Evolutionary conservation across 352 stramenopile genomes (phyloP), one percentile per base, ranked within the genome.

Genomic region (Pythium phragmiticola): DNA sequence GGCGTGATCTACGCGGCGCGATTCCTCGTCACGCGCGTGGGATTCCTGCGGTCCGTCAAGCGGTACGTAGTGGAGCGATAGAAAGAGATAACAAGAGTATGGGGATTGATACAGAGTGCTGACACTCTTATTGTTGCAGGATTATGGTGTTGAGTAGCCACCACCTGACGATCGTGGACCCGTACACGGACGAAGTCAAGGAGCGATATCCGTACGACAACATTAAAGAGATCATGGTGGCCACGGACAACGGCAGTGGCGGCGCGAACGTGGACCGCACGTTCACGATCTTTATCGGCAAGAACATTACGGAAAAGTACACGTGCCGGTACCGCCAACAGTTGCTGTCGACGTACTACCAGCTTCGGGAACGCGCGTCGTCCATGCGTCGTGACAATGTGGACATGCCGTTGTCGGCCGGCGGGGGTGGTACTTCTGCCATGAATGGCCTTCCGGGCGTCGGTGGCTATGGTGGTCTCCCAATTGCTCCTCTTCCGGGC

Each of bases 221-320:
- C 63, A 95, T 95, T 58, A 94, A 90, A 60, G 87, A 94, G 70
- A 92, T 94, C 56, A 94, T 82, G 26, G 75, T 92, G 34, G 84
- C 85, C 11, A 78, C 79, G 3, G 84, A 93, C 51, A 82, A 68
- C 37, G 79, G 82, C 55, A 78, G 81, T 51, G 60, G 65, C 23
- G 78, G 77, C 3, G 78, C 84, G 46, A 92, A 89, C 48, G 75
- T 82, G 13, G 83, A 94, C 56, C 70, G 83, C 17, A 73, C 78
- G 37, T 94, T 95, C 66, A 92, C 82, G 30, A 82, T 95, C 52
- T 90, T 81, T 57, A 92, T 94, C 26, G 85, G 84, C 52, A 94
- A 92, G 67, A 94, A 88, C 61, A 68, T 92, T 43, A 90, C 91
- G 62, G 86, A 94, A 62, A 94, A 84, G 68, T 95, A 95, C 65